Evolutionary conservation across 2,329 filamentous ascomycete genomes (phyloP).

Genomic region (Apiospora sp.): DNA sequence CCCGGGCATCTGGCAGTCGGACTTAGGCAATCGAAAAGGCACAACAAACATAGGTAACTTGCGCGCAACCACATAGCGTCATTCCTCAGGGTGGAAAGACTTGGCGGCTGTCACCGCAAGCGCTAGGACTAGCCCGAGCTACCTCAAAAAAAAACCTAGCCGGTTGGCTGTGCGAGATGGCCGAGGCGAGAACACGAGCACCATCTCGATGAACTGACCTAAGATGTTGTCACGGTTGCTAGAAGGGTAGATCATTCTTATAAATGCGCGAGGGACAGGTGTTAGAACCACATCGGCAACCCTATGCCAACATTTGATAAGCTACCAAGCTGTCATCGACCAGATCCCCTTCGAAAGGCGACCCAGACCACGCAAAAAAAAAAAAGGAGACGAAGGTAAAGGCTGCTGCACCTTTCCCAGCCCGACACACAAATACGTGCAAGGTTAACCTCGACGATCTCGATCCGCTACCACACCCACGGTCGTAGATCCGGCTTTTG

Average conservation of each 20-base stretch:
- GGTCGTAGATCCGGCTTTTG: constrained; percentile 17
- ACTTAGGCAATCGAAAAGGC: background rate
- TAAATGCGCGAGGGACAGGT: background rate
- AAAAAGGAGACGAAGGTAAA: background rate
- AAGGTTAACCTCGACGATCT: constrained; percentile 23
- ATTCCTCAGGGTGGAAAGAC: constrained; percentile 13
- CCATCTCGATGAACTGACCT: constrained; percentile 1
- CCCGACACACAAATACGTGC: constrained; percentile 15
- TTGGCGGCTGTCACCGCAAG: constrained; percentile 12
- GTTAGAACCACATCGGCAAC: background rate
- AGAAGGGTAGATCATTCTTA: background rate
- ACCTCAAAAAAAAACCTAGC: background rate
- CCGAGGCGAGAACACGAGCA: constrained; percentile 17
- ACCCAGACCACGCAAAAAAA: background rate
- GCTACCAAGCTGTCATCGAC: background rate
- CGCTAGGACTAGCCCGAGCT: background rate
- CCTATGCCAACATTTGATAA: background rate
- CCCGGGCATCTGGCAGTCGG: background rate
- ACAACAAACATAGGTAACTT: background rate
- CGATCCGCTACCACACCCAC: constrained; percentile 22
- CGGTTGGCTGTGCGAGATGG: constrained; percentile 20
- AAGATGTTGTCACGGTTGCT: background rate
- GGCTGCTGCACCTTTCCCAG: constrained; percentile 7
- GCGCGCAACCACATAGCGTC: background rate
- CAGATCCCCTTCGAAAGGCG: background rate